Conservation (phyloP, 768 basidiomycete genomes). For the Pisolithus sp. region DNA sequence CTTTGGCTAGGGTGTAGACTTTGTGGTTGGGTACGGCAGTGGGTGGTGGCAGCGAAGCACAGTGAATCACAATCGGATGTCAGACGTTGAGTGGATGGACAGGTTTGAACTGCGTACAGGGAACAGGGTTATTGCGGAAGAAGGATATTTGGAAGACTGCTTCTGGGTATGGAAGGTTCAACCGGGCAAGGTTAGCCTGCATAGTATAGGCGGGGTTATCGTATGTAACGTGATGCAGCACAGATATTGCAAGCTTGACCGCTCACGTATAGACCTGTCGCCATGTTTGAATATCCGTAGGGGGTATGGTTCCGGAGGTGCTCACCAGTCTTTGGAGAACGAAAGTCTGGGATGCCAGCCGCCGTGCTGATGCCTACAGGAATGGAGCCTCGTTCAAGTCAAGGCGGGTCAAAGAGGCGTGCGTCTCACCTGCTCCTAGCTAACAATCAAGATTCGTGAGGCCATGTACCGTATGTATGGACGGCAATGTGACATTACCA, state of each 20-base stretch:
- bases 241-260: neutral
- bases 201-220: neutral
- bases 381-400: neutral
- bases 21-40: neutral
- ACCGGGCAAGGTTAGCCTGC: constrained; percentile 69
- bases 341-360: constrained; percentile 86
- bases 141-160: constrained; percentile 92
- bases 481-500: constrained; percentile 40
- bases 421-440: constrained; percentile 60
- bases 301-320: neutral
- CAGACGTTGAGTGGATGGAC: neutral
- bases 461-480: constrained; percentile 1
- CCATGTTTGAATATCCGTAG: too few species aligned
- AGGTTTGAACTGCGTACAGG: constrained; percentile 42
- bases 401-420: neutral
- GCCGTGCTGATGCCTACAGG: constrained; percentile 63
- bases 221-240: constrained; percentile 20
- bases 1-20: constrained; percentile 91
- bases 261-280: too few species aligned
- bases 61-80: too few species aligned
- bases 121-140: constrained; percentile 73
- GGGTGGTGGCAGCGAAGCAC: neutral
- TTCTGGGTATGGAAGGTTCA: constrained; percentile 87
- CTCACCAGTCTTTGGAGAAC: constrained; percentile 78
- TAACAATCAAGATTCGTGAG: constrained; percentile 19